Evolutionary conservation across 1,139 yeast genomes (phyloP), one percentile per base, ranked within the genome.

Genomic region (Yamadazyma triangularis): DNA sequence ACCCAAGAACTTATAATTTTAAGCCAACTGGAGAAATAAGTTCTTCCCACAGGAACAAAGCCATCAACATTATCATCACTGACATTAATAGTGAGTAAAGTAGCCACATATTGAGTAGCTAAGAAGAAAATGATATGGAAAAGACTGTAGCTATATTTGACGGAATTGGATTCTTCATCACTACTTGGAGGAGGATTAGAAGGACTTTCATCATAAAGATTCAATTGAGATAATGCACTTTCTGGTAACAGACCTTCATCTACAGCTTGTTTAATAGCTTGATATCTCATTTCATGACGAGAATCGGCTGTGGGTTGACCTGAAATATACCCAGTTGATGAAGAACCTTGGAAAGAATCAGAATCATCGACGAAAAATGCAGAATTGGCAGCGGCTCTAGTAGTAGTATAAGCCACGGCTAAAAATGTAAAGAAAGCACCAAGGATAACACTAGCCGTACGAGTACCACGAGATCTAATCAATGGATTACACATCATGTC

Each of bases 41-140:
- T 91, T 53, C 98, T 70, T 1, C 99, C 99, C 4, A 93, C 98
- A 0, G 98, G 98, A 6, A 88, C 81, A 51, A 93, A 93, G 42
- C 87, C 94, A 6, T 94, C 95, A 30, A 77, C 73, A 39, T 81
- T 83, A 45, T 86, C 95, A 45, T 81, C 79, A 34, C 83, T 79
- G 20, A 91, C 96, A 49, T 89, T 91, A 57, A 88, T 85, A 0
- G 98, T 93, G 38, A 93, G 68, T 40, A 93, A 65, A 1, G 96
- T 88, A 1, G 98, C 96, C 29, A 91, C 89, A 75, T 95, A 93
- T 56, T 91, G 98, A 1, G 98, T 91, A 1, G 98, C 98, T 42
- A 93, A 67, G 53, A 93, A 79, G 70, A 93, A 93, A 24, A 93
- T 85, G 20, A 89, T 54, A 55, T 93, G 98, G 69, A 91, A 93